phyloP scores from a whole-genome alignment of 192 early-diverging fungal genomes.

The Backusella tuberculispora region DNA sequence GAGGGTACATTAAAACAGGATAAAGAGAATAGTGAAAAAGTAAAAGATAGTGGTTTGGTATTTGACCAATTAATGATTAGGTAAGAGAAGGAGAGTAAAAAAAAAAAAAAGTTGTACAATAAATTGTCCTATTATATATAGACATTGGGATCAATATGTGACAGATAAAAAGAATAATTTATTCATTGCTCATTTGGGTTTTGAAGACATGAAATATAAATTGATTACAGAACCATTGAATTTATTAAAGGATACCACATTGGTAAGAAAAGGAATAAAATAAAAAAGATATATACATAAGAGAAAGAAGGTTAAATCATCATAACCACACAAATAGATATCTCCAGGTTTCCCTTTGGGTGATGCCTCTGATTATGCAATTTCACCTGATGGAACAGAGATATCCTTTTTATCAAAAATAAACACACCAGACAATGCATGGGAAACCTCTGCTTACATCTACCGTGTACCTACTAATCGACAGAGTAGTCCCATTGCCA shows the following conservation, averaged over 20 bases:
- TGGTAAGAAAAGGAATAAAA: slow-evolving; percentile 29
- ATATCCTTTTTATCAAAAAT: slow-evolving; percentile 75
- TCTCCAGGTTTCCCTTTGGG: slow-evolving; percentile 56
- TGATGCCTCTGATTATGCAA: slow-evolving; percentile 62
- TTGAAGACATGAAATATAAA: slow-evolving; percentile 35
- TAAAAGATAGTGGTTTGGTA: slow-evolving; percentile 60
- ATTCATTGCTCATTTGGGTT: slow-evolving; percentile 50
- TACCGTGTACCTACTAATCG: slow-evolving; percentile 63
- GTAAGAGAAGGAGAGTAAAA: background rate
- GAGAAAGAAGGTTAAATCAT: background rate
- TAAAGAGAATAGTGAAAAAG: slow-evolving; percentile 34
- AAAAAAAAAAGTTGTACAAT: background rate
- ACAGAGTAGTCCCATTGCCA: slow-evolving; percentile 44
- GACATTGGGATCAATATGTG: slow-evolving; percentile 80
- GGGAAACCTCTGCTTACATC: slow-evolving; percentile 76
- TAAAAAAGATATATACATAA: slow-evolving; percentile 1
- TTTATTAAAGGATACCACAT: slow-evolving; percentile 50
- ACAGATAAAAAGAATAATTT: slow-evolving; percentile 65
- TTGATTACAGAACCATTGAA: slow-evolving; percentile 56
- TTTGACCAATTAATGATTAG: slow-evolving; percentile 76
- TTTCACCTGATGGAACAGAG: slow-evolving; percentile 66
- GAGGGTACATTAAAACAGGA: slow-evolving; percentile 60
- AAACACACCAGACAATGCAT: slow-evolving; percentile 63
- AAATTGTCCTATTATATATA: background rate
- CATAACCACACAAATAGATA: slow-evolving; percentile 27